Conservation (phyloP, 331 rosid species). For the Pyrus hybrid region DNA sequence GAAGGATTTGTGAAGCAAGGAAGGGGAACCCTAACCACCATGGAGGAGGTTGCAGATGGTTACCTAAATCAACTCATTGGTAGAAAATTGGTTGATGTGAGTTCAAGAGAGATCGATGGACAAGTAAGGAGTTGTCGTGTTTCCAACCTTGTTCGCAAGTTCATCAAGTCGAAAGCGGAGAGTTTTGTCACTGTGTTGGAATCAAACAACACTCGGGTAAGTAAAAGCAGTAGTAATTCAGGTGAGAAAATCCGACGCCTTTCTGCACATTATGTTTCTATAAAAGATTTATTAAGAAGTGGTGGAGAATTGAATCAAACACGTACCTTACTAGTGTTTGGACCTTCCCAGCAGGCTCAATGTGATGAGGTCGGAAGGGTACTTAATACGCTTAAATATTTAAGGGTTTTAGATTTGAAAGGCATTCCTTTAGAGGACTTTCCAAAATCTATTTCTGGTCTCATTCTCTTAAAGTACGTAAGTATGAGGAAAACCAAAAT, state of each 20-base stretch:
- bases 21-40: not conserved
- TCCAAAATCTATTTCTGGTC: not conserved
- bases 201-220: not conserved
- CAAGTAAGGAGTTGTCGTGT: constrained; percentile 2
- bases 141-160: not conserved
- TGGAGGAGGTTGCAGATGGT: constrained; percentile 6
- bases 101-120: not conserved
- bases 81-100: not conserved
- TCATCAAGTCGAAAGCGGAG: not conserved
- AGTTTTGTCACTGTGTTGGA: not conserved
- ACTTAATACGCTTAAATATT: not conserved
- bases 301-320: not conserved
- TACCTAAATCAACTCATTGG: not conserved
- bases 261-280: not conserved
- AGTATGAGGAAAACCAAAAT: not conserved
- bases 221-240: not conserved
- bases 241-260: not conserved
- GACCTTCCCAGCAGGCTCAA: not conserved
- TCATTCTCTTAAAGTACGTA: constrained; percentile 7
- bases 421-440: not conserved
- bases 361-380: not conserved
- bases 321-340: not conserved
- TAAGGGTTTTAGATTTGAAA: constrained; percentile 15
- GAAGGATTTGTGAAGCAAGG: not conserved
- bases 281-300: not conserved